These are phyloP conservation scores for Herpetomonas samuelpessoai DNA, from an alignment of 208 protist species.

Conservation along the genomic window DNA sequence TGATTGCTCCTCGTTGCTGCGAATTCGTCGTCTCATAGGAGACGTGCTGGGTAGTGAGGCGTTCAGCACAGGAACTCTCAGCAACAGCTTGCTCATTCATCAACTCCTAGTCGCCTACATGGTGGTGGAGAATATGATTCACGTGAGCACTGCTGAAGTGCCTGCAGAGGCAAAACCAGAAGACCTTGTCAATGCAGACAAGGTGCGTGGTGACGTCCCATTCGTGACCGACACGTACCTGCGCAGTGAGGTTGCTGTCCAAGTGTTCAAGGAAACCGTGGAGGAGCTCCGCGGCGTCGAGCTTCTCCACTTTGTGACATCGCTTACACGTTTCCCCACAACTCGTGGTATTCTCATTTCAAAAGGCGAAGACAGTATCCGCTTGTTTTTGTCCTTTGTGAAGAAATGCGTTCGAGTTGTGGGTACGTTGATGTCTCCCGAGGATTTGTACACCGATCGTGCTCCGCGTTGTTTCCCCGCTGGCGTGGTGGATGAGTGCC, in stretches of 20 bases:
- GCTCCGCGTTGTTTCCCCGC: conserved; percentile 28
- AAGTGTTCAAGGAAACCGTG: conserved; percentile 34
- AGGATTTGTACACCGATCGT: conserved; percentile 57
- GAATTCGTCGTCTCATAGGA: conserved; percentile 25
- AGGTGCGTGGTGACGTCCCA: too few species aligned
- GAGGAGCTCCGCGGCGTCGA: conserved; percentile 38
- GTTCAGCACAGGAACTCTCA: conserved; percentile 15
- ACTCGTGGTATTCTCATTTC: conserved; percentile 37
- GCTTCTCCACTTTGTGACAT: conserved; percentile 66
- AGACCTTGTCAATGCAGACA: too few species aligned
- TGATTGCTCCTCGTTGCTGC: conserved; percentile 13
- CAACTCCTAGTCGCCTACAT: conserved; percentile 32
- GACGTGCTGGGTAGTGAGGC: conserved; percentile 27
- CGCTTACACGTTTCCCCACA: conserved; percentile 32
- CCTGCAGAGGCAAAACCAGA: too few species aligned
- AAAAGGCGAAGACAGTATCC: background rate
- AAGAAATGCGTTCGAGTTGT: conserved; percentile 60
- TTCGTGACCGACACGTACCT: too few species aligned
- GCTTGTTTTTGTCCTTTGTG: conserved; percentile 31
- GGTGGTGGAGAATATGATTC: conserved; percentile 35
- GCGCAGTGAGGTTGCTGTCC: too few species aligned
- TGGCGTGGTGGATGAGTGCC: conserved; percentile 71
- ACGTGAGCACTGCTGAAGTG: too few species aligned
- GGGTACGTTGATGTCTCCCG: conserved; percentile 43
- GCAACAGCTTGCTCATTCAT: conserved; percentile 14